phyloP scores from a whole-genome alignment of 1,284 basidiomycete species.

The Gomphus bonarii region DNA sequence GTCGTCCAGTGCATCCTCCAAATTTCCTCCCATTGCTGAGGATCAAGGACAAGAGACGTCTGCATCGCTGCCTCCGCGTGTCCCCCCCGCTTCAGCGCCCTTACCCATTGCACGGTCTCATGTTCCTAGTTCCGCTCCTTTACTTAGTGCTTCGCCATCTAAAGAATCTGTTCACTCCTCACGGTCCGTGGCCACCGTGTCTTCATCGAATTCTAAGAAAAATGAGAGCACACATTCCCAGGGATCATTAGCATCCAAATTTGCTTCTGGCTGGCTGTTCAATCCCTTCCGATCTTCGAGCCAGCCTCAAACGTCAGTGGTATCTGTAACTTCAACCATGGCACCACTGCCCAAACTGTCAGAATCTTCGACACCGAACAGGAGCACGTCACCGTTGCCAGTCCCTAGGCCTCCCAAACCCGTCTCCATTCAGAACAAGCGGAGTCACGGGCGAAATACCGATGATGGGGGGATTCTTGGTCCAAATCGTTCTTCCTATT shows the following conservation, averaged over 20 bases:
- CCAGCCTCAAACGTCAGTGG: slow-evolving; percentile 47
- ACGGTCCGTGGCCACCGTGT: slow-evolving; percentile 12
- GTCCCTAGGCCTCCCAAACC: slow-evolving; percentile 28
- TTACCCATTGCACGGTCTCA: background rate
- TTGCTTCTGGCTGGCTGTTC: slow-evolving; percentile 65
- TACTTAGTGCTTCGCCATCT: slow-evolving; percentile 57
- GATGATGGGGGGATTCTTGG: slow-evolving; percentile 15
- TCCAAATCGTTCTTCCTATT: slow-evolving; percentile 32
- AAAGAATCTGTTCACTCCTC: slow-evolving; percentile 51
- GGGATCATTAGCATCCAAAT: slow-evolving; percentile 41
- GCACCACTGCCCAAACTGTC: slow-evolving; percentile 14
- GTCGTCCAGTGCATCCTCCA: slow-evolving; percentile 35
- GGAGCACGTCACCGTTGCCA: slow-evolving; percentile 18
- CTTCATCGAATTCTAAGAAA: slow-evolving; percentile 9
- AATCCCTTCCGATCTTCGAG: slow-evolving; percentile 57
- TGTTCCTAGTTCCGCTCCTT: background rate
- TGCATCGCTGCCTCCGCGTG: slow-evolving; percentile 8
- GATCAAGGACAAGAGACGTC: slow-evolving; percentile 27
- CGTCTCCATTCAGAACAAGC: slow-evolving; percentile 45
- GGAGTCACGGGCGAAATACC: slow-evolving; percentile 47
- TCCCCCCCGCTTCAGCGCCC: background rate
- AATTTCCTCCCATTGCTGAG: slow-evolving; percentile 58
- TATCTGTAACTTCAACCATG: slow-evolving; percentile 28
- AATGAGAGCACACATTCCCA: slow-evolving; percentile 20
- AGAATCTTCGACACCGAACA: slow-evolving; percentile 17